A percentile compares a stretch with the other conserved stretches of the same genome.
phyloP scores from a whole-genome alignment of 129 eudicot species.

The Cynara cardunculus region DNA sequence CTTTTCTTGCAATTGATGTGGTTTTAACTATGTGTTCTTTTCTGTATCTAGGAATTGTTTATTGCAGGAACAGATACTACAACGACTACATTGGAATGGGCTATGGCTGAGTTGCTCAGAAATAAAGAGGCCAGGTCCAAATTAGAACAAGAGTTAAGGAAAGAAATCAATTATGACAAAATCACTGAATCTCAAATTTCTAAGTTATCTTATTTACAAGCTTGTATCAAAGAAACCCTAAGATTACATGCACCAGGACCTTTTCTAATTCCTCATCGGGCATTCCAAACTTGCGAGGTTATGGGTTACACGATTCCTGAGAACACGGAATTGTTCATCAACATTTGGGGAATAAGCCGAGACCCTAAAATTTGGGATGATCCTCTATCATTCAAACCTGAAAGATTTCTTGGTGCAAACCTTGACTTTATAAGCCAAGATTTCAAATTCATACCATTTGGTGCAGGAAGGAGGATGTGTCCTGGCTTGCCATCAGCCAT shows the following conservation, averaged over 20 bases:
- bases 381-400: conserved; percentile 4
- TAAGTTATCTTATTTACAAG: conserved; percentile 22
- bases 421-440: not conserved
- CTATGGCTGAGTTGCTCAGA: conserved; percentile 30
- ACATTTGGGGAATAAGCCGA: conserved; percentile 31
- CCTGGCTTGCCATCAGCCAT: conserved; percentile 5
- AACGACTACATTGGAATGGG: conserved; percentile 28
- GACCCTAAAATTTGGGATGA: conserved; percentile 13
- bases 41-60: conserved; percentile 13
- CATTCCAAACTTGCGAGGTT: conserved; percentile 11
- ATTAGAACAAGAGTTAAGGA: conserved; percentile 11
- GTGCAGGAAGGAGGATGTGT: conserved; percentile 19
- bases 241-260: conserved; percentile 33
- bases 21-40: no score
- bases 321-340: conserved; percentile 11
- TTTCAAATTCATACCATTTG: not conserved
- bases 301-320: conserved; percentile 32
- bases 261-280: conserved; percentile 24
- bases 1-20: no score
- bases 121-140: conserved; percentile 17
- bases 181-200: conserved; percentile 14
- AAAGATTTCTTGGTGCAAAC: not conserved
- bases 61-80: conserved; percentile 22
- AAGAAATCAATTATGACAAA: not conserved
- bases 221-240: conserved; percentile 31